phyloP scores from a whole-genome alignment of 306 rosid genomes.

The Astragalus glycyphyllos region DNA sequence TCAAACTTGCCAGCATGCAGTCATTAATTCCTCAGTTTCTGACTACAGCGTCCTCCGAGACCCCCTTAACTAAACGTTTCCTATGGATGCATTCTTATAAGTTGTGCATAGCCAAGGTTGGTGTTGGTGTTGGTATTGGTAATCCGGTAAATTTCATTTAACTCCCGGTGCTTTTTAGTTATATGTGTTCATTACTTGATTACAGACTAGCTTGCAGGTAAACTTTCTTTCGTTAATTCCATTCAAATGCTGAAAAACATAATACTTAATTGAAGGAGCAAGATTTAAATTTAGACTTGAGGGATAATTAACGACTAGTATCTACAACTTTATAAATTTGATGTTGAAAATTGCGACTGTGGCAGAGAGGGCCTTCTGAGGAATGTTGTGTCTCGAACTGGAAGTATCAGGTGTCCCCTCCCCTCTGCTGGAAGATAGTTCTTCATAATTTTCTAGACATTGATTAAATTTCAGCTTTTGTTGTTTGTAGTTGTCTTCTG shows the following conservation, averaged over 20 bases:
- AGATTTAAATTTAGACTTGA: neutral
- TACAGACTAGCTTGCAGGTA: neutral
- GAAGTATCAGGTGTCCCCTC: constrained; percentile 16
- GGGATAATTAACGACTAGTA: neutral
- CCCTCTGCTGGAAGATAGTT: constrained; percentile 8
- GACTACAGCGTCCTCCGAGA: too few relatives aligned
- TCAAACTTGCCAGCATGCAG: too few relatives aligned
- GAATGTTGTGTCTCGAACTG: constrained; percentile 20
- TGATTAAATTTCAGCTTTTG: constrained; percentile 49
- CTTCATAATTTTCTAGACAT: constrained; percentile 1
- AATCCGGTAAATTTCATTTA: too few relatives aligned
- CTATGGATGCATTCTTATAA: too few relatives aligned
- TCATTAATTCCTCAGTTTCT: too few relatives aligned
- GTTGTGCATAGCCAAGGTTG: too few relatives aligned
- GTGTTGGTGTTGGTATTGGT: too few relatives aligned
- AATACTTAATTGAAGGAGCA: constrained; percentile 28
- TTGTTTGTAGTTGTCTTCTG: constrained; percentile 60
- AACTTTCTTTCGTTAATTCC: constrained; percentile 1
- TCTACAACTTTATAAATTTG: constrained; percentile 34
- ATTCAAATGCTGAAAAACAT: constrained; percentile 10
- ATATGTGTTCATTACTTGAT: too few relatives aligned
- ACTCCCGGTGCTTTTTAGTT: too few relatives aligned
- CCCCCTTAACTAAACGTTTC: too few relatives aligned
- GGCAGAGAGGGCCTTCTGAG: neutral
- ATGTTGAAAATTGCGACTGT: constrained; percentile 19